Evolutionary conservation across 345 rosid species (phyloP), one percentile per base, ranked within the genome.

Genomic region (Salix purpurea): DNA sequence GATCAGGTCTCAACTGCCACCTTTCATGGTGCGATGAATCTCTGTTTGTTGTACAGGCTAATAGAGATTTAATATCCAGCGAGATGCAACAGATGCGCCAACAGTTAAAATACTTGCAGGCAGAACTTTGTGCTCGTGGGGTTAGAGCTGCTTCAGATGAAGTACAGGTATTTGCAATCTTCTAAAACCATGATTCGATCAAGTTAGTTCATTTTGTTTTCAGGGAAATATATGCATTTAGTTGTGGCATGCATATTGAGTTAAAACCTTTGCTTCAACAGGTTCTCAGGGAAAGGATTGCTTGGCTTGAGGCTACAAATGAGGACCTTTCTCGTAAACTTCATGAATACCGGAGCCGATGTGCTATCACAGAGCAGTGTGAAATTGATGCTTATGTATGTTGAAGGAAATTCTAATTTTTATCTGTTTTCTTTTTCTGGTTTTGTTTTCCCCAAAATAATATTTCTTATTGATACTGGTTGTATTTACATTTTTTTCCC

Each of bases 31-130:
- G 50, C 50, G 4, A 13, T 46, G 50, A 46, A 46, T 73, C 65
- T 66, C 69, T 72, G 40, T 74, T 18, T 58, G 58, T 16, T 80
- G 67, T 62, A 80, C 76, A 95, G 99, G 90, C 92, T 75, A 96
- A 96, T 67, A 88, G 98, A 85, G 99, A 96, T 87, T 97, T 96
- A 30, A 91, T 88, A 83, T 86, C 97, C 70, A 91, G 81, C 85
- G 97, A 96, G 88, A 96, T 96, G 94, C 85, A 93, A 48, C 92
- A 90, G 82, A 96, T 96, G 98, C 96, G 97, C 15, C 98, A 93
- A 83, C 94, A 93, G 82, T 87, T 96, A 30, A 96, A 92, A 81
- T 87, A 79, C 86, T 83, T 96, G 88, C 98, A 93, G 81, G 97
- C 99, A 62, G 99, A 96, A 88, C 99, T 96, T 82, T 92, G 89